phyloP scores from a whole-genome alignment of 805 yeast species.

The Teunomyces barrocoloradensis region DNA sequence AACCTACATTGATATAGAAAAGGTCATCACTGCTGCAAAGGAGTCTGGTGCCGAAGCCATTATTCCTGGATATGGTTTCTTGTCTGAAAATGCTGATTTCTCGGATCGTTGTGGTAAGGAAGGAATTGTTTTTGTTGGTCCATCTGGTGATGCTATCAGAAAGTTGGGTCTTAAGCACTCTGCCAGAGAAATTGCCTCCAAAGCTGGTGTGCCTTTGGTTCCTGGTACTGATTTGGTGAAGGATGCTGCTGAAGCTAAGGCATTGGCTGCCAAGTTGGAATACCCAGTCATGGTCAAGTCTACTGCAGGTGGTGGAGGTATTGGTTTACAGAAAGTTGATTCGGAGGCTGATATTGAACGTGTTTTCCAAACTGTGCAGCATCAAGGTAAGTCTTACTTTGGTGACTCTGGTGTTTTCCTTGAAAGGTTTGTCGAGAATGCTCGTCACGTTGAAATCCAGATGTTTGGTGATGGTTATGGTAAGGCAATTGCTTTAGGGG shows the following conservation, averaged over 20 bases:
- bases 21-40: conserved; percentile 83
- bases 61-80: conserved; percentile 95
- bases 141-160: conserved; percentile 89
- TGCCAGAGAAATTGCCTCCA: conserved; percentile 88
- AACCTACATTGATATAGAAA: conserved; percentile 82
- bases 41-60: conserved; percentile 87
- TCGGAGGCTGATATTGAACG: conserved; percentile 73
- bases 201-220: conserved; percentile 92
- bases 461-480: conserved; percentile 96
- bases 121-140: conserved; percentile 94
- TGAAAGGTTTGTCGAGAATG: conserved; percentile 91
- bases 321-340: conserved; percentile 93
- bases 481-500: conserved; percentile 89
- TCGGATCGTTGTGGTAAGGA: conserved; percentile 82
- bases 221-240: conserved; percentile 92
- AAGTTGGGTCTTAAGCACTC: conserved; percentile 92
- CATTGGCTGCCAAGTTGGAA: conserved; percentile 67
- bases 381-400: conserved; percentile 89
- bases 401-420: conserved; percentile 95
- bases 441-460: conserved; percentile 96
- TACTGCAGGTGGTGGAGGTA: conserved; percentile 99
- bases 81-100: conserved; percentile 94
- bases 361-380: conserved; percentile 87
- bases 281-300: conserved; percentile 96
- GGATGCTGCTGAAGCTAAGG: conserved; percentile 69